These are phyloP conservation scores for Lactarius sanguifluus DNA, from an alignment of 768 basidiomycete genomes.

Conservation along the genomic window DNA sequence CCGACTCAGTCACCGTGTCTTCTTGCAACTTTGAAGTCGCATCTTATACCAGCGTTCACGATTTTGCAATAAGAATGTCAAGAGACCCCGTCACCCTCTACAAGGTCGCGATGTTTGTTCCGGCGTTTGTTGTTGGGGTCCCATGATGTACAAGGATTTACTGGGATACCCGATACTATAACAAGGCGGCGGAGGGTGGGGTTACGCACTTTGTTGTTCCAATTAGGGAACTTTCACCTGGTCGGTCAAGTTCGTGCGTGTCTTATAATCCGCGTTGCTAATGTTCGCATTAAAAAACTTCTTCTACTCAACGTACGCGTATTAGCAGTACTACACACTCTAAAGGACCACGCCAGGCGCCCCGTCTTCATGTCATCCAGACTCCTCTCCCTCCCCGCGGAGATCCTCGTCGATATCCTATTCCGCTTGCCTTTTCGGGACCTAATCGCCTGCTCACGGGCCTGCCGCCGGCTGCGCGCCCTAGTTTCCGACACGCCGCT, in stretches of 20 bases:
- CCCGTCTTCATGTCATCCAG: neutral
- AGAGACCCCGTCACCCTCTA: neutral
- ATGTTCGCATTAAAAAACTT: neutral
- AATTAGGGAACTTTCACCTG: neutral
- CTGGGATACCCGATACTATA: neutral
- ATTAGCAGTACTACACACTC: too few relatives aligned
- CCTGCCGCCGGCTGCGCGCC: neutral
- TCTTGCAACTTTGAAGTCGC: neutral
- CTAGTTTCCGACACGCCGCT: neutral
- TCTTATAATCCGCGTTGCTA: neutral
- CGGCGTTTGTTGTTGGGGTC: neutral
- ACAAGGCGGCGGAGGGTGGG: neutral
- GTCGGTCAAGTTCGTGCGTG: neutral
- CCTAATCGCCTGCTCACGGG: neutral
- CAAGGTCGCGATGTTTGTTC: neutral
- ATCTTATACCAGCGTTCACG: neutral
- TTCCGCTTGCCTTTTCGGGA: neutral
- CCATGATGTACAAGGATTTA: neutral
- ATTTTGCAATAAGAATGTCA: neutral
- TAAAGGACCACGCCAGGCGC: too few relatives aligned
- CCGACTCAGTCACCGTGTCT: too few relatives aligned
- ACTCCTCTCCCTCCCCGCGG: slow-evolving; percentile 3
- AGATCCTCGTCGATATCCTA: slow-evolving; percentile 5
- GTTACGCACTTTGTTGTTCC: neutral
- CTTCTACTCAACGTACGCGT: neutral